Conservation (phyloP, 139 green algal species). For the Eudorina sp. region DNA sequence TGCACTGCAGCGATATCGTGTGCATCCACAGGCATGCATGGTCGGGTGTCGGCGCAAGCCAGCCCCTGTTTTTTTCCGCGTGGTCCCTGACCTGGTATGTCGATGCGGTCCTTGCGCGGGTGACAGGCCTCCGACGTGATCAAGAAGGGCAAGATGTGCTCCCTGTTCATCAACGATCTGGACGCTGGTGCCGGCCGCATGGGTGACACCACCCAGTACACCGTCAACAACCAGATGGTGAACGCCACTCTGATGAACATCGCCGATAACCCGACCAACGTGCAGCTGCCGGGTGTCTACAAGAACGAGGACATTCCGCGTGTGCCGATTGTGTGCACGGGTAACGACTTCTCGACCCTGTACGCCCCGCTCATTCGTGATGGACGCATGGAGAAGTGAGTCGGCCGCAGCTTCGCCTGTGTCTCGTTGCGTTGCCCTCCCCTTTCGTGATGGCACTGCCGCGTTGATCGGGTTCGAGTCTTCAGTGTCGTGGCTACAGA, state of each 20-base stretch:
- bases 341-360: conserved; percentile 99
- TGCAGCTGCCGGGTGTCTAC: conserved; percentile 97
- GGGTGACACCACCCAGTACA: conserved; percentile 98
- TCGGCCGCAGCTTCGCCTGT: no score
- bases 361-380: conserved; percentile 99
- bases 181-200: conserved; percentile 97
- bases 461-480: no score
- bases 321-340: conserved; percentile 95
- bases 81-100: no score
- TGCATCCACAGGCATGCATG: no score
- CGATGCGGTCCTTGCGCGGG: no score
- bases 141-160: conserved; percentile 99
- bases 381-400: conserved; percentile 97
- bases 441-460: no score
- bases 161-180: conserved; percentile 99
- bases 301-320: conserved; percentile 94
- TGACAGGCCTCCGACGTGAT: conserved; percentile 93
- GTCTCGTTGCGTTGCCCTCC: no score
- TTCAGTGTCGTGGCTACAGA: no score
- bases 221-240: conserved; percentile 99
- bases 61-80: no score
- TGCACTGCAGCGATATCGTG: no score
- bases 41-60: no score
- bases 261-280: conserved; percentile 99
- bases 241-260: conserved; percentile 99